A percentile compares a stretch with the other conserved stretches of the same genome.
phyloP scores from a whole-genome alignment of 495 filamentous ascomycete genomes.

The Penicillium alfredii region DNA sequence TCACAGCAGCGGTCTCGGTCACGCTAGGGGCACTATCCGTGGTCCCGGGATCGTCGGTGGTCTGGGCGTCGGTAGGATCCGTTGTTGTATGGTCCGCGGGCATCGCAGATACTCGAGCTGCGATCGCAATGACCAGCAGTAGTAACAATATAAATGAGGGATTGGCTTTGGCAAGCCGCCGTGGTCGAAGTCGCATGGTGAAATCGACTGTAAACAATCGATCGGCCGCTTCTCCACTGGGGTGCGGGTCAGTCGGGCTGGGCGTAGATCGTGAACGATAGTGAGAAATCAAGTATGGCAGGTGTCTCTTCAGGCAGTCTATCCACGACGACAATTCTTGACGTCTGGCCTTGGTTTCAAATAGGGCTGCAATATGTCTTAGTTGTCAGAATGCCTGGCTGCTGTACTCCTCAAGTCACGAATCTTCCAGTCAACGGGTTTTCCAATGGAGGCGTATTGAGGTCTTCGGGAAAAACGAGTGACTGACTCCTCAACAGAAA shows the following conservation, averaged over 20 bases:
- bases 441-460: conserved; percentile 3
- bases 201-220: conserved; percentile 12
- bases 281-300: conserved; percentile 2
- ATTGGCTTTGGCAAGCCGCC: conserved; percentile 22
- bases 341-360: conserved; percentile 1
- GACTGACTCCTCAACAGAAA: conserved; percentile 10
- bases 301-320: not conserved
- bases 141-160: conserved; percentile 19
- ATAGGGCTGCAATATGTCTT: not conserved
- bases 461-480: conserved; percentile 14
- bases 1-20: conserved; percentile 14
- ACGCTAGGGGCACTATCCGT: conserved; percentile 20
- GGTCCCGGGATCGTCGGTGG: conserved; percentile 25
- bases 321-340: not conserved
- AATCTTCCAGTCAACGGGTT: conserved; percentile 2
- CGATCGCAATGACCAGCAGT: conserved; percentile 18
- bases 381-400: not conserved
- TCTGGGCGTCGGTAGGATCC: conserved; percentile 18
- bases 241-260: conserved; percentile 21
- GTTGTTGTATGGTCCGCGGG: conserved; percentile 14
- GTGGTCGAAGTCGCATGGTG: conserved; percentile 20
- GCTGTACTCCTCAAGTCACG: not conserved
- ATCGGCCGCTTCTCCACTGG: conserved; percentile 21
- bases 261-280: conserved; percentile 11
- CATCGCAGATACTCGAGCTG: conserved; percentile 20